Evolutionary conservation across 1,139 yeast species (phyloP).

Genomic region (Candida sanyaensis): DNA sequence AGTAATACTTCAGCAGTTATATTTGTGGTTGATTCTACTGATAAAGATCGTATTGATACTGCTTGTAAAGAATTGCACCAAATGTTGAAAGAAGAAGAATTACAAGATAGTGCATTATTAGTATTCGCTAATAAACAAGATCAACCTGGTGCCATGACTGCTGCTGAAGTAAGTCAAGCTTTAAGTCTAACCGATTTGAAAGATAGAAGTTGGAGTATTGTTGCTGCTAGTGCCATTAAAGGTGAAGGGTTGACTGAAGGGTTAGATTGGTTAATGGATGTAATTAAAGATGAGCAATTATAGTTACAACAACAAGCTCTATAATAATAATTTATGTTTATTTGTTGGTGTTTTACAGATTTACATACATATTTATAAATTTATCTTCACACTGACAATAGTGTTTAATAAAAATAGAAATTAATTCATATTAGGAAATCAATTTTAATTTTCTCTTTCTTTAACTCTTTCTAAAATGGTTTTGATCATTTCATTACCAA

Average conservation of each 20-base stretch:
- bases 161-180: conserved; percentile 92
- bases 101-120: conserved; percentile 83
- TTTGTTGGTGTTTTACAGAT: neutral
- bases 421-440: neutral
- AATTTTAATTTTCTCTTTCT: conserved; percentile 31
- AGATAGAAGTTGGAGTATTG: conserved; percentile 97
- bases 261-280: conserved; percentile 95
- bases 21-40: conserved; percentile 96
- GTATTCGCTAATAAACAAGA: conserved; percentile 98
- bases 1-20: conserved; percentile 95
- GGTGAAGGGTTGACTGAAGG: conserved; percentile 98
- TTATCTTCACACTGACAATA: conserved; percentile 1
- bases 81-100: conserved; percentile 92
- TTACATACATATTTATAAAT: neutral
- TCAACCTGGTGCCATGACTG: conserved; percentile 92
- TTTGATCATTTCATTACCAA: conserved; percentile 96
- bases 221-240: conserved; percentile 92
- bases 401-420: neutral
- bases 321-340: too few species aligned
- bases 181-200: conserved; percentile 83
- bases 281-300: conserved; percentile 87
- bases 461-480: conserved; percentile 65
- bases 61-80: conserved; percentile 87
- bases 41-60: conserved; percentile 85
- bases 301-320: conserved; percentile 19